Base-by-base conservation (phyloP, 441 rosid species). In the Daphne laureola region DNA sequence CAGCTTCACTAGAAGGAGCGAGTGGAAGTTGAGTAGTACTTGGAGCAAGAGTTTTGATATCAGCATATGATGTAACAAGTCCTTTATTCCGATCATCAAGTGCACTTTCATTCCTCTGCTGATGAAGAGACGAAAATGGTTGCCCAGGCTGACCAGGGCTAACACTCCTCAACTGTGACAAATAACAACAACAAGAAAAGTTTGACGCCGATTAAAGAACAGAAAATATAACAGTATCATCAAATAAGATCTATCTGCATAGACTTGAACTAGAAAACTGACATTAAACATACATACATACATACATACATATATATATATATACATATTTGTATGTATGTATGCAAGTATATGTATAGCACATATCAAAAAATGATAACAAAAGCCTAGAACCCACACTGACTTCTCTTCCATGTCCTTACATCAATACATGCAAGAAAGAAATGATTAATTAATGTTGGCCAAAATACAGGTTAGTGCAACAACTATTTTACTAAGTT, bases 81-180 rank as follows among this genome's bases (percentile, higher is more conserved):
- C 62, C 49, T 62, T 74, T 86, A 49, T 65, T 76, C 55, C 70
- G 78, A 15, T 86, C 96, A 55, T 87, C 94, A 48, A 68, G 53
- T 63, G 79, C 61, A 62, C 58, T 65, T 62, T 94, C 96, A 59
- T 54, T 79, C 51, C 77, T 76, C 61, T 61, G 86, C 57, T 83
- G 92, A 72, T 77, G 85, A 40, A 74, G 65, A 16, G 80, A 78
- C 53, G 91, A 62, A 71, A 70, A 72, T 62, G 78, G 96, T 65
- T 69, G 76, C 63, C 65, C 76, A 46, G 78, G 67, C 46, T 69
- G 84, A 56, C 72, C 44, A 51, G 70, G 63, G 61, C 57, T 67
- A 64, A 73, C 53, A 53, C 72, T 66, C 67, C 62, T 79, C 56
- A 70, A 66, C 91, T 92, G 81, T 69, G 71, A 68, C 31, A 59